Percentiles rank a stretch among this genome's conserved stretches.
phyloP scores from a whole-genome alignment of 768 basidiomycete genomes.

The Boletus rubroflammeus region DNA sequence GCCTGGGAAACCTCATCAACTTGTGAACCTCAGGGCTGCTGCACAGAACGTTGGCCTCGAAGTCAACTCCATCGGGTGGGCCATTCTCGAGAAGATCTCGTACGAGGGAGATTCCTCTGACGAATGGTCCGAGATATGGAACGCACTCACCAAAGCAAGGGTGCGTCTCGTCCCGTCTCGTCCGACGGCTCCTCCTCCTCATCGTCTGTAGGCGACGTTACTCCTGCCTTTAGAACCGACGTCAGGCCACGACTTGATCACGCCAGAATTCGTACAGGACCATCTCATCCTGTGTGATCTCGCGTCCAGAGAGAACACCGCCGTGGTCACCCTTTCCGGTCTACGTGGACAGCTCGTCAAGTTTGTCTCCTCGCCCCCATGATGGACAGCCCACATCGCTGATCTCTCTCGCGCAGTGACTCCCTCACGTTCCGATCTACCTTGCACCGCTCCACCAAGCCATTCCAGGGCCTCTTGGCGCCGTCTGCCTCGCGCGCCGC shows the following conservation, averaged over 20 bases:
- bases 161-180: conserved; percentile 38
- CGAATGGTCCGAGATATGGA: conserved; percentile 74
- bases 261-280: conserved; percentile 75
- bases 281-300: conserved; percentile 72
- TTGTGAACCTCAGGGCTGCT: conserved; percentile 70
- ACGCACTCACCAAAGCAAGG: conserved; percentile 59
- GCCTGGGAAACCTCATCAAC: conserved; percentile 65
- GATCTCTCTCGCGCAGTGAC: conserved; percentile 28
- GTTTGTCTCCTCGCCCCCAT: conserved; percentile 41
- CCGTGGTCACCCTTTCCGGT: conserved; percentile 78
- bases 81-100: conserved; percentile 69
- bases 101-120: conserved; percentile 44
- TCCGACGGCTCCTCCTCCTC: background rate
- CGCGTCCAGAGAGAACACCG: conserved; percentile 41
- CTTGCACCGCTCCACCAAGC: conserved; percentile 38
- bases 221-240: conserved; percentile 69
- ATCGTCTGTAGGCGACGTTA: conserved; percentile 60
- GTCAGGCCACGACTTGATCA: conserved; percentile 52
- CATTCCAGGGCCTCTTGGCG: conserved; percentile 38
- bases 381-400: conserved; percentile 30
- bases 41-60: conserved; percentile 68
- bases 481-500: conserved; percentile 34
- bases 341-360: conserved; percentile 65
- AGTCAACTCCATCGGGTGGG: conserved; percentile 65
- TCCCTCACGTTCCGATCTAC: conserved; percentile 44